Base-by-base conservation (phyloP, 2,329 filamentous ascomycete species). In the Teratosphaeria gauchensis region DNA sequence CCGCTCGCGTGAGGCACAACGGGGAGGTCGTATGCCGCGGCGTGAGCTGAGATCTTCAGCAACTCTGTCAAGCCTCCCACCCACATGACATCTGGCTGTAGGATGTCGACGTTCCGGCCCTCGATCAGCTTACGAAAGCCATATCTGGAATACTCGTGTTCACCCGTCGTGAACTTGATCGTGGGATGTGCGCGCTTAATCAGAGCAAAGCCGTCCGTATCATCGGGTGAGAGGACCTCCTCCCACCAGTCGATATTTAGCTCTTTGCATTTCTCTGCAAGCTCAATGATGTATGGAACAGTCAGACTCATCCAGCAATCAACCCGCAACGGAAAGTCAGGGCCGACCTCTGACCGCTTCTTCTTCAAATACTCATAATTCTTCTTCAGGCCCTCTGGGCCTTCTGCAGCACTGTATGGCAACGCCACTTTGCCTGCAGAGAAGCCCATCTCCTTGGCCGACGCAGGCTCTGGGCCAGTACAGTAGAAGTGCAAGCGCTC, bases 71-170 rank as follows among this genome's bases (percentile, higher is more conserved):
- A 74, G 62, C 92, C 92, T 62, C 92, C 92, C 14, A 96, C 85
- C 92, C 92, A 96, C 92, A 96, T 96, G 63, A 96, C 91, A 70
- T 96, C 92, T 14, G 92, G 92, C 76, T 96, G 92, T 68, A 96
- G 85, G 66, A 96, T 95, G 73, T 96, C 92, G 61, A 96, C 79
- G 75, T 95, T 95, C 65, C 91, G 89, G 58, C 87, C 88, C 75
- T 96, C 90, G 63, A 96, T 86, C 51, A 96, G 83, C 78, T 96
- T 95, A 66, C 92, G 88, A 84, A 96, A 96, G 32, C 92, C 92
- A 71, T 92, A 96, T 68, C 90, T 83, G 6, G 90, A 95, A 78
- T 92, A 96, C 74, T 96, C 92, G 76, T 96, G 92, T 78, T 96
- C 92, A 64, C 92, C 92, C 1, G 92, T 96, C 19, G 92, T 96